phyloP scores from a whole-genome alignment of 2,329 filamentous ascomycete species.

The Canariomyces notabilis region DNA sequence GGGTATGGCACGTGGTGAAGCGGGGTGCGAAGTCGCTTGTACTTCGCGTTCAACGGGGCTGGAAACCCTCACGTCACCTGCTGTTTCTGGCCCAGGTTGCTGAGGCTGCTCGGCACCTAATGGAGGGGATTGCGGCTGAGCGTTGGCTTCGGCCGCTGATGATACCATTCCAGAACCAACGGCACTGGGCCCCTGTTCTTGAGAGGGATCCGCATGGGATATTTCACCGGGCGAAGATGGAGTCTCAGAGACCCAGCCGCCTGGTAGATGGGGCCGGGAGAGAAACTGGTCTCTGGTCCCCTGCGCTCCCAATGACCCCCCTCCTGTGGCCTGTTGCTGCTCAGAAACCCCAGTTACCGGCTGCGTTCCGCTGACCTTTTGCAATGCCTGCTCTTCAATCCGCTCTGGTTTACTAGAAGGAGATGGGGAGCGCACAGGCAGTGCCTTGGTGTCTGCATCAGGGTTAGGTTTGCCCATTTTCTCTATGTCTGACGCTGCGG shows the following conservation, averaged over 20 bases:
- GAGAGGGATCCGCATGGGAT: not conserved
- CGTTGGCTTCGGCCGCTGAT: slow-evolving; percentile 7
- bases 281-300: slow-evolving; percentile 3
- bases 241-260: slow-evolving; percentile 31
- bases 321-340: slow-evolving; percentile 13
- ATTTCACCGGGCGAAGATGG: slow-evolving; percentile 20
- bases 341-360: not conserved
- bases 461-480: not conserved
- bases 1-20: not conserved
- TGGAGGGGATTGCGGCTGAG: slow-evolving; percentile 1
- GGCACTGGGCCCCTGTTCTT: not conserved
- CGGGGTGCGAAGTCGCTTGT: not conserved
- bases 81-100: not conserved
- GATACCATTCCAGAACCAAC: slow-evolving; percentile 6
- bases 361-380: slow-evolving; percentile 6
- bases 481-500: not conserved
- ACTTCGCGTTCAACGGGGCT: not conserved
- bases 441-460: slow-evolving; percentile 9
- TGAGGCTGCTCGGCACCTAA: not conserved
- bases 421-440: slow-evolving; percentile 1
- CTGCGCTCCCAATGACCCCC: slow-evolving; percentile 10
- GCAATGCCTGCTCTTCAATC: slow-evolving; percentile 9
- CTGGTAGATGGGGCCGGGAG: slow-evolving; percentile 28
- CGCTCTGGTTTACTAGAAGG: slow-evolving; percentile 7
- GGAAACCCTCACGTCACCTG: not conserved